Evolutionary conservation across 306 rosid species (phyloP).

Genomic region (Ammopiptanthus mongolicus): DNA sequence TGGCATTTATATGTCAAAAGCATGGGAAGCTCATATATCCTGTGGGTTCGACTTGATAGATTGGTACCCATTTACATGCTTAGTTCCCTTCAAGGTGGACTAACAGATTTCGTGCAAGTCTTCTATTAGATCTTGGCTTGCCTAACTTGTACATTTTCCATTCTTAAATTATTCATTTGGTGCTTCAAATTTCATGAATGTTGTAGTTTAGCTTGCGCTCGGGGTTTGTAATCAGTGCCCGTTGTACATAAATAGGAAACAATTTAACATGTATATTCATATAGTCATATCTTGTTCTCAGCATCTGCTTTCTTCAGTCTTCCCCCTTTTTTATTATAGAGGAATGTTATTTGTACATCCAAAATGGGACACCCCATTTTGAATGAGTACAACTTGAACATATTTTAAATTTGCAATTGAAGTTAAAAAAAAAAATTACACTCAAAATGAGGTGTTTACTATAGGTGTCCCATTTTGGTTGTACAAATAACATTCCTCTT

Average conservation of each 20-base stretch:
- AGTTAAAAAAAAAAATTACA: no score
- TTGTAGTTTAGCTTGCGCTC: background rate
- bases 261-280: constrained; percentile 1
- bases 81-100: background rate
- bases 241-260: constrained; percentile 20
- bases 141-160: constrained; percentile 10
- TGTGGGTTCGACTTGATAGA: background rate
- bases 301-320: background rate
- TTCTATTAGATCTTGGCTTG: constrained; percentile 21
- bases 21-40: background rate
- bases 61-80: background rate
- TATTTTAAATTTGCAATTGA: no score
- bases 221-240: background rate
- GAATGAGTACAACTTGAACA: no score
- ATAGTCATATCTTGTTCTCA: background rate
- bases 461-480: no score
- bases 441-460: no score
- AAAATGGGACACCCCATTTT: no score
- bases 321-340: background rate
- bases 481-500: no score
- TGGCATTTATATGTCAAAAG: background rate
- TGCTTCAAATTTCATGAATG: background rate
- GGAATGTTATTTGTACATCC: no score
- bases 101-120: constrained; percentile 21
- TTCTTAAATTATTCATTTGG: constrained; percentile 1